Evolutionary conservation across 2,329 filamentous ascomycete species (phyloP).

Genomic region (Lasiodiplodia hormozganensis): DNA sequence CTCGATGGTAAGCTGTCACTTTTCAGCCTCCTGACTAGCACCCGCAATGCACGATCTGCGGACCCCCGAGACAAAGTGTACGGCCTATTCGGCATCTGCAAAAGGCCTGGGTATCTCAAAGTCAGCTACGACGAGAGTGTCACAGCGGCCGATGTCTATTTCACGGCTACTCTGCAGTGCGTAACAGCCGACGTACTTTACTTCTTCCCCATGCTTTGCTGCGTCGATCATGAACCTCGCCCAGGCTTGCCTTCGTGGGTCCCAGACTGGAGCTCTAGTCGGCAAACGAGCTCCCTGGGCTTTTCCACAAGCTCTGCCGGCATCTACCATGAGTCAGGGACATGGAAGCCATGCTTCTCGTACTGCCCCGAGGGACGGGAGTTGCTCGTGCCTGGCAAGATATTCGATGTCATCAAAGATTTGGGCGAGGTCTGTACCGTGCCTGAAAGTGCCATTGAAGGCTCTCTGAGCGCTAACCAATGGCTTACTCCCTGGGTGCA

Average conservation of each 20-base stretch:
- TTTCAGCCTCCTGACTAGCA: slow-evolving; percentile 32
- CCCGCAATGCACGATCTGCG: slow-evolving; percentile 35
- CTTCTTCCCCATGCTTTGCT: slow-evolving; percentile 31
- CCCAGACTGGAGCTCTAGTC: slow-evolving; percentile 36
- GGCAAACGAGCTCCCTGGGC: slow-evolving; percentile 35
- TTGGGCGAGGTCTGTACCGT: slow-evolving; percentile 5
- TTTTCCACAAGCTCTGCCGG: slow-evolving; percentile 36
- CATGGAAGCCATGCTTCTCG: neutral
- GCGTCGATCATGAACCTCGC: slow-evolving; percentile 34
- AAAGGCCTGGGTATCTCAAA: slow-evolving; percentile 28
- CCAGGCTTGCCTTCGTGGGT: slow-evolving; percentile 36
- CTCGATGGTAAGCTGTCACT: neutral
- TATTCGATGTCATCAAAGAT: neutral
- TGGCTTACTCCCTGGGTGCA: slow-evolving; percentile 31
- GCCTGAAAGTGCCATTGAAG: slow-evolving; percentile 32
- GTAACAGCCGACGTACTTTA: neutral
- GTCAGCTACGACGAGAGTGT: slow-evolving; percentile 32
- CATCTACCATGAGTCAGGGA: slow-evolving; percentile 34
- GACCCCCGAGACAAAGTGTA: slow-evolving; percentile 39
- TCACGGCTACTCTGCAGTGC: slow-evolving; percentile 21
- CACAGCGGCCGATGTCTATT: neutral
- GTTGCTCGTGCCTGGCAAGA: neutral
- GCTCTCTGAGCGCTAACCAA: slow-evolving; percentile 28
- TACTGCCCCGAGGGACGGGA: neutral
- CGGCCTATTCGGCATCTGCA: slow-evolving; percentile 35